A percentile compares a stretch with the other conserved stretches of the same genome.
Evolutionary conservation across 108 stramenopile genomes (phyloP).

Genomic region (Discostella pseudostelligera): DNA sequence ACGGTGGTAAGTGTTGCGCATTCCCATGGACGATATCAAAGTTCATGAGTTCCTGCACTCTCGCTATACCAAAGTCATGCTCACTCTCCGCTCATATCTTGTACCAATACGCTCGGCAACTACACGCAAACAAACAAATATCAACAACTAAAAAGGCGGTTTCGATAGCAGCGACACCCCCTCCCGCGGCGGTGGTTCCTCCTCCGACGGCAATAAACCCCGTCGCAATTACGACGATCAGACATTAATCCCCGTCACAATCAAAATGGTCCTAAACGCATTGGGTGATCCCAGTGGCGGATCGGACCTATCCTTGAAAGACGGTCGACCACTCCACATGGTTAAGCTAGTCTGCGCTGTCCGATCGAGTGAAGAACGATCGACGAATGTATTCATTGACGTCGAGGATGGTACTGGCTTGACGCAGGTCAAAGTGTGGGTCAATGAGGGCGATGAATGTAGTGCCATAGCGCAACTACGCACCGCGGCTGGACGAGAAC

Average conservation of each 20-base stretch:
- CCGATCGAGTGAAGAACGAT: slow-evolving; percentile 46
- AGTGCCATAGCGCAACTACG: slow-evolving; percentile 51
- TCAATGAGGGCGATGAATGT: slow-evolving; percentile 61
- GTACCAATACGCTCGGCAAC: too few relatives aligned
- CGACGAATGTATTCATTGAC: slow-evolving; percentile 61
- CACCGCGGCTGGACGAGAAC: slow-evolving; percentile 44
- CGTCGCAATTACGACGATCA: slow-evolving; percentile 77
- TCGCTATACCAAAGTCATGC: background rate
- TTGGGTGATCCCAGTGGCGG: slow-evolving; percentile 34
- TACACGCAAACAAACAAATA: background rate
- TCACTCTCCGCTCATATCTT: too few relatives aligned
- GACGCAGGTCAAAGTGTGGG: slow-evolving; percentile 75
- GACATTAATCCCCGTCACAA: slow-evolving; percentile 75
- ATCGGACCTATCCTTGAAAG: slow-evolving; percentile 50
- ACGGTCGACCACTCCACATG: slow-evolving; percentile 70
- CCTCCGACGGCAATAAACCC: slow-evolving; percentile 21
- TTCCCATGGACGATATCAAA: background rate
- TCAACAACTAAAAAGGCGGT: background rate
- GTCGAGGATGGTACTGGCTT: slow-evolving; percentile 89
- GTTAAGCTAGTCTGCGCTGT: slow-evolving; percentile 77
- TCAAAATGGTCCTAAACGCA: slow-evolving; percentile 56
- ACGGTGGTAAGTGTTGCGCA: slow-evolving; percentile 1
- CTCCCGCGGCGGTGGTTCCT: slow-evolving; percentile 6
- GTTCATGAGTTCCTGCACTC: background rate
- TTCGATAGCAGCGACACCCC: slow-evolving; percentile 30